These are phyloP conservation scores for Hydnum rufescens DNA, from an alignment of 768 basidiomycete species.

Conservation along the genomic window DNA sequence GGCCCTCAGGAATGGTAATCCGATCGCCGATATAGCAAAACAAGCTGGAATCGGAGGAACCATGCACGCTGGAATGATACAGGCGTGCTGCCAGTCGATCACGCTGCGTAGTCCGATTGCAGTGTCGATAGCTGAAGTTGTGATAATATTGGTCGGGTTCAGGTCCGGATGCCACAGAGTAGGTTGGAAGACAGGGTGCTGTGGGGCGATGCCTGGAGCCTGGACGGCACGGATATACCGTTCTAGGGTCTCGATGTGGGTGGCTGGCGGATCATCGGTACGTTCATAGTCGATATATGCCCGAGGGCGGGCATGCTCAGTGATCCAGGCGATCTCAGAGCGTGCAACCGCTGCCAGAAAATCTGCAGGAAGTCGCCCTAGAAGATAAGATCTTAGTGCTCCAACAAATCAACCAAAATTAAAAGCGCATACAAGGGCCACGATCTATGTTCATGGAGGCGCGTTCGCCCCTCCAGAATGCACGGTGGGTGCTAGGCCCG, in stretches of 20 bases:
- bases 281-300: background rate
- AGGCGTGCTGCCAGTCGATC: too few relatives aligned
- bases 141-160: slow-evolving; percentile 8
- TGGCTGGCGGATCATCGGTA: background rate
- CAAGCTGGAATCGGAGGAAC: too few relatives aligned
- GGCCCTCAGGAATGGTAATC: too few relatives aligned
- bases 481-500: too few relatives aligned
- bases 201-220: background rate
- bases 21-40: too few relatives aligned
- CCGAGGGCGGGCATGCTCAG: background rate
- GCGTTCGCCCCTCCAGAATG: too few relatives aligned
- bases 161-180: slow-evolving; percentile 14
- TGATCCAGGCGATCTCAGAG: background rate
- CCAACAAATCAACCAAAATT: background rate
- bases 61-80: too few relatives aligned
- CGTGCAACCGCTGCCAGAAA: background rate
- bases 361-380: background rate
- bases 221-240: background rate
- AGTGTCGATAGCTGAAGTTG: slow-evolving; percentile 5
- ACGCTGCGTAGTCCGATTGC: too few relatives aligned
- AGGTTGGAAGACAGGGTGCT: slow-evolving; percentile 1
- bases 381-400: background rate
- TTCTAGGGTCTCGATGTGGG: slow-evolving; percentile 1
- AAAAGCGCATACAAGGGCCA: background rate
- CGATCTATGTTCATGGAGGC: too few relatives aligned